These are phyloP conservation scores for Cucurbita maxima DNA, from an alignment of 306 rosid genomes.

Conservation along the genomic window DNA sequence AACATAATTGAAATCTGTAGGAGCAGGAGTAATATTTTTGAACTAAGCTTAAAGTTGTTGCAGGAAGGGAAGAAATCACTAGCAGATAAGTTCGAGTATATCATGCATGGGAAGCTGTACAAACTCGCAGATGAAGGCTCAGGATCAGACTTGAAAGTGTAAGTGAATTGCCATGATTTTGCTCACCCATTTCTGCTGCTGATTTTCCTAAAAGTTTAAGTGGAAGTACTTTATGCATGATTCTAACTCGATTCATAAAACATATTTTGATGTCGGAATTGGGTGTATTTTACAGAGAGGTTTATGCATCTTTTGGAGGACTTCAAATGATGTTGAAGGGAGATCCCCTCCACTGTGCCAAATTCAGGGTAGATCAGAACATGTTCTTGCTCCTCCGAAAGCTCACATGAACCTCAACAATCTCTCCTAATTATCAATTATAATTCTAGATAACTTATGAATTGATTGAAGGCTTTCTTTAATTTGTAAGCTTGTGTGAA, in stretches of 20 bases:
- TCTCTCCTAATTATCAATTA: background rate
- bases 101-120: conserved; percentile 76
- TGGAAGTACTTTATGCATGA: background rate
- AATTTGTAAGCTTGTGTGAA: no score
- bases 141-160: conserved; percentile 42
- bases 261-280: background rate
- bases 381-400: conserved; percentile 67
- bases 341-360: conserved; percentile 38
- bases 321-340: conserved; percentile 74
- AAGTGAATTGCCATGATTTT: conserved; percentile 9
- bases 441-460: no score
- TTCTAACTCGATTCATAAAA: background rate
- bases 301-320: conserved; percentile 73
- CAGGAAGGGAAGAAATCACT: conserved; percentile 64
- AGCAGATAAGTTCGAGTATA: conserved; percentile 78
- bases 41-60: conserved; percentile 10
- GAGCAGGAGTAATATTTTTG: background rate
- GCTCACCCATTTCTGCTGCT: background rate
- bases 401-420: conserved; percentile 5
- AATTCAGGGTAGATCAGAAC: conserved; percentile 46
- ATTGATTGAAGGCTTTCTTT: no score
- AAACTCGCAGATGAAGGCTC: conserved; percentile 33
- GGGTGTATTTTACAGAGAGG: conserved; percentile 35
- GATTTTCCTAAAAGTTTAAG: no score
- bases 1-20: background rate